These are phyloP conservation scores for Pittosporum tobira DNA, from an alignment of 129 eudicot genomes.

Conservation along the genomic window DNA sequence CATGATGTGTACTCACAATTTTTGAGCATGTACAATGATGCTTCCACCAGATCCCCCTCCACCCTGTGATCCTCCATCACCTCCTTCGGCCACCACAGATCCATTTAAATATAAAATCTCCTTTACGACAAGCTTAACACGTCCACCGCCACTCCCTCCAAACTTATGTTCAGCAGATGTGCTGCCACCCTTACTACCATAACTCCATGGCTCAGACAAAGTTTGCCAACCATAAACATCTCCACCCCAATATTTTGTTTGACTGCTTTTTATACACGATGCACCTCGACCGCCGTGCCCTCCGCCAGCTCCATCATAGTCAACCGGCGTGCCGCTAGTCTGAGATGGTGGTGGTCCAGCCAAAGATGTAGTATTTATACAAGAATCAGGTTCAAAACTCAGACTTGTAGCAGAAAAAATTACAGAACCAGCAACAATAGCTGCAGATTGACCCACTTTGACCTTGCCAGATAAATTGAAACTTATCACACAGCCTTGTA, in stretches of 20 bases:
- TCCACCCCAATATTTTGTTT: constrained; percentile 71
- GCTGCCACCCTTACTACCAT: constrained; percentile 91
- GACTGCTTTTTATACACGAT: constrained; percentile 54
- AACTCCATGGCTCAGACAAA: constrained; percentile 73
- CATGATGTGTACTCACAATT: constrained; percentile 48
- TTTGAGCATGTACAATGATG: constrained; percentile 56
- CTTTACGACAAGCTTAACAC: constrained; percentile 47
- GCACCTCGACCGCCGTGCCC: constrained; percentile 98
- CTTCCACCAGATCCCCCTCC: constrained; percentile 99
- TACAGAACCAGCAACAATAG: constrained; percentile 64
- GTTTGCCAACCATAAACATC: constrained; percentile 91
- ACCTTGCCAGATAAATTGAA: constrained; percentile 73
- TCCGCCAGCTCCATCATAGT: constrained; percentile 89
- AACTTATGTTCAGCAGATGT: constrained; percentile 38
- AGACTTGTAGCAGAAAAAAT: constrained; percentile 49
- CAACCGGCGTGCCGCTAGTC: constrained; percentile 90
- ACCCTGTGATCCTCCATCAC: constrained; percentile 67
- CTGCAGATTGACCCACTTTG: constrained; percentile 60
- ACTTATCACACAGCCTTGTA: constrained; percentile 62
- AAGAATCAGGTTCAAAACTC: constrained; percentile 55
- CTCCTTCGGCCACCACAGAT: constrained; percentile 78
- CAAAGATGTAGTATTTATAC: constrained; percentile 57
- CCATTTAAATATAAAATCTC: constrained; percentile 61
- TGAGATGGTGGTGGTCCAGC: constrained; percentile 88
- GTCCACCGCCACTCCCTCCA: constrained; percentile 93